Percentiles rank a stretch among this genome's conserved stretches.
phyloP scores from a whole-genome alignment of 202 grass and related monocot genomes.

The Panicum virgatum region DNA sequence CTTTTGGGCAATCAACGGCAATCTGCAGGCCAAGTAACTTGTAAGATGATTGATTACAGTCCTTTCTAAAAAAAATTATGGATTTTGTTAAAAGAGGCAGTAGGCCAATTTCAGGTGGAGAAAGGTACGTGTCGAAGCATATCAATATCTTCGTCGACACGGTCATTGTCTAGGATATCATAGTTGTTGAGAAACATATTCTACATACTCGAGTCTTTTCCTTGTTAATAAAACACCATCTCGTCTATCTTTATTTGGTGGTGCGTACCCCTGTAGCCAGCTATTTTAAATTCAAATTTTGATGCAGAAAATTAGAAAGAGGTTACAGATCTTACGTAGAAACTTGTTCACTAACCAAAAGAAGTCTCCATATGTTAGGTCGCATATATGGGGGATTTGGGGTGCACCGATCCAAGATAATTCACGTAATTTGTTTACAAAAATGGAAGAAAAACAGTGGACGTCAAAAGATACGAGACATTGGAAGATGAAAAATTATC shows the following conservation, averaged over 20 bases:
- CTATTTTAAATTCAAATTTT: slow-evolving; percentile 50
- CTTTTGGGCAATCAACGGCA: slow-evolving; percentile 66
- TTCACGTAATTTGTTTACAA: slow-evolving; percentile 76
- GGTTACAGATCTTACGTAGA: neutral
- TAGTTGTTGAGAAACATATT: slow-evolving; percentile 67
- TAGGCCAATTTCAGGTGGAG: neutral
- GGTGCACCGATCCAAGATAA: slow-evolving; percentile 92
- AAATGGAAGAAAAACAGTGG: neutral
- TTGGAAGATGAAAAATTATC: neutral
- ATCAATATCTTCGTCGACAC: slow-evolving; percentile 74
- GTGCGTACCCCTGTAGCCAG: slow-evolving; percentile 62
- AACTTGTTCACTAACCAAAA: slow-evolving; percentile 57
- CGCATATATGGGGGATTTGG: slow-evolving; percentile 94
- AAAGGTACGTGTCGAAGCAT: slow-evolving; percentile 66
- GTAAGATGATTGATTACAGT: neutral
- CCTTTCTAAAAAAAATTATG: neutral
- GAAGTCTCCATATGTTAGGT: slow-evolving; percentile 84
- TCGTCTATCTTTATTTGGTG: slow-evolving; percentile 58
- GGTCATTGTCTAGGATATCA: slow-evolving; percentile 55
- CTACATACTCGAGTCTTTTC: slow-evolving; percentile 53
- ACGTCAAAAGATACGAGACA: neutral
- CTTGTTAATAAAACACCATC: slow-evolving; percentile 53
- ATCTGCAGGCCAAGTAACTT: slow-evolving; percentile 40
- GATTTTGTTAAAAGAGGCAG: neutral
- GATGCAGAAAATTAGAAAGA: neutral